A percentile compares a stretch with the other conserved stretches of the same genome.
phyloP scores from a whole-genome alignment of 2,329 filamentous ascomycete species.

The Sporothrix euskadiensis region DNA sequence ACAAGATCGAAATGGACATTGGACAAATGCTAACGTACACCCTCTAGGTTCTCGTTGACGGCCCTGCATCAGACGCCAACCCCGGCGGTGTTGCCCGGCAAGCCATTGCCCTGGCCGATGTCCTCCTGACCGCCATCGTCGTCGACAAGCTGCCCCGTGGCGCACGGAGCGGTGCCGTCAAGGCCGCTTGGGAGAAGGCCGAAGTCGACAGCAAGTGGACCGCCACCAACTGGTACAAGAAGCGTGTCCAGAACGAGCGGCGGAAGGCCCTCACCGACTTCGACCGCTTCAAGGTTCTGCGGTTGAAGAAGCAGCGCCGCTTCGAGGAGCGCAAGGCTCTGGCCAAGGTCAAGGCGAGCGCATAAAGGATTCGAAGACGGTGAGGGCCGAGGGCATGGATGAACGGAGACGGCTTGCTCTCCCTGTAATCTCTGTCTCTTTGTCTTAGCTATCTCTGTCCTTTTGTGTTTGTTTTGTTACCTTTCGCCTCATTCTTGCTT shows the following conservation, averaged over 20 bases:
- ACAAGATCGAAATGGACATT: neutral
- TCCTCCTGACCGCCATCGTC: constrained; percentile 86
- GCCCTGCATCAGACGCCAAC: constrained; percentile 78
- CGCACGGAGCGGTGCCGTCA: constrained; percentile 77
- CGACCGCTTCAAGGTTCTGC: constrained; percentile 99
- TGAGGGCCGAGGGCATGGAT: constrained; percentile 1
- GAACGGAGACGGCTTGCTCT: neutral
- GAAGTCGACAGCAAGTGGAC: constrained; percentile 93
- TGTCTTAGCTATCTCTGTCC: constrained; percentile 1
- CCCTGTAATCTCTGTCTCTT: neutral
- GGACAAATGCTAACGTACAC: constrained; percentile 17
- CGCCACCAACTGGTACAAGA: constrained; percentile 91
- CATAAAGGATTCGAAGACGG: constrained; percentile 52
- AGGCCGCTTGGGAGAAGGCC: constrained; percentile 86
- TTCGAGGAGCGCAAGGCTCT: constrained; percentile 97
- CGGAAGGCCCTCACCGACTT: constrained; percentile 95
- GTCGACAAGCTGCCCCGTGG: constrained; percentile 84
- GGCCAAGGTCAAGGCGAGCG: constrained; percentile 84
- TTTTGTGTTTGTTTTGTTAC: neutral
- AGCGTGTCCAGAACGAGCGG: constrained; percentile 79
- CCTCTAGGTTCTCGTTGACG: constrained; percentile 87
- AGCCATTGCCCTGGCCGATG: constrained; percentile 74
- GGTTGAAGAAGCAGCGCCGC: constrained; percentile 98
- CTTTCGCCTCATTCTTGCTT: constrained; percentile 8
- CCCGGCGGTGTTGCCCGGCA: constrained; percentile 78